Evolutionary conservation across 1,139 yeast species (phyloP), one percentile per base, ranked within the genome.

Genomic region (Yamadazyma atlantica): DNA sequence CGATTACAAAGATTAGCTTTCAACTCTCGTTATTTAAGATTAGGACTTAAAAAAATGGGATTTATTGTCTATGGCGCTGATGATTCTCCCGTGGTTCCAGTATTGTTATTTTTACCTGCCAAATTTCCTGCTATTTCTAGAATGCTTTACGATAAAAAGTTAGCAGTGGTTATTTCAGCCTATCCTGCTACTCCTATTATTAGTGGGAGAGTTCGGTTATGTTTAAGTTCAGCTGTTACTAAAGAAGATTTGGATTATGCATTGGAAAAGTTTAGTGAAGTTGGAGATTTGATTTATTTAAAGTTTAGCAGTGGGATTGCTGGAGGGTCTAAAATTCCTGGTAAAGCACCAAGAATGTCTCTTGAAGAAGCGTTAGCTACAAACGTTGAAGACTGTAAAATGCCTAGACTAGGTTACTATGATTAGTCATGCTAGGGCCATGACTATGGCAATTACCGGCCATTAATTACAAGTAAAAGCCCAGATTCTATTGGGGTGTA

Each of bases 181-280:
- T 92, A 92, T 58, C 99, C 99, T 8, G 98, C 98, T 1, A 90
- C 98, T 1, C 96, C 97, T 22, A 73, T 92, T 48, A 82, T 87
- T 26, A 80, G 90, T 37, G 87, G 96, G 9, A 80, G 98, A 66
- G 90, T 88, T 18, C 80, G 99, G 60, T 78, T 92, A 54, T 92
- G 99, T 70, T 85, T 94, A 48, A 85, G 95, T 42, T 73, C 97
- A 0, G 87, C 97, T 1, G 74, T 94, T 53, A 92, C 96, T 21
- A 92, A 92, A 64, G 94, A 85, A 53, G 99, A 92, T 61, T 78
- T 90, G 55, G 99, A 92, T 62, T 75, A 79, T 48, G 75, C 90
- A 31, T 73, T 92, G 50, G 73, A 76, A 36, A 83, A 78, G 52
- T 75, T 86, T 53, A 80, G 81, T 53, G 89, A 84, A 52, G 75